Base-by-base conservation (phyloP, 2,329 filamentous ascomycete genomes). In the Hymenoscyphus infarciens region DNA sequence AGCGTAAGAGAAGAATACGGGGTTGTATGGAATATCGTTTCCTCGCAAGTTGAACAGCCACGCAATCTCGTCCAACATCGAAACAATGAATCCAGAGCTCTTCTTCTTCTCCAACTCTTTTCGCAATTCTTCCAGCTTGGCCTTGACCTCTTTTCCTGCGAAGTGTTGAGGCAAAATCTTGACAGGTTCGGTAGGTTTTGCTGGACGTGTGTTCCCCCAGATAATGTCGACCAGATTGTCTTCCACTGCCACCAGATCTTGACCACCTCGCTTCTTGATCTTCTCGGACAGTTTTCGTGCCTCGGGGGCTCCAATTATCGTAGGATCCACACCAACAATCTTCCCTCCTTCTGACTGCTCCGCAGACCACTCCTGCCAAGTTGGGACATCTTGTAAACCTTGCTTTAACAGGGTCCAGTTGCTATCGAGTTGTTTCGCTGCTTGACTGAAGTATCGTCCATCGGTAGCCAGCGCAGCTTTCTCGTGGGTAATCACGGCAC, bases 41-140 rank as follows among this genome's bases (percentile, higher is more conserved):
- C 95, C 95, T 69, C 95, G 87, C 57, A 99, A 79, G 77, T 99
- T 99, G 80, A 97, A 97, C n/a, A 99, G 82, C 95, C 95, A 99
- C 11, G 95, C 95, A 70, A 97, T 87, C 77, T 99, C 95, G 72
- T 99, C 95, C 53, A 99, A 85, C 87, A 96, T 93, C 5, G 93
- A 97, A 55, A 98, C 86, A 57, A 98, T 87, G 69, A 98, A 92
- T 1, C 91, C 94, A 19, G 88, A 84, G 5, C 87, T 89, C 74
- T 95, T 95, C 78, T 91, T 96, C 81, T 95, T 97, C 65, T 91
- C 87, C 16, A 99, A 80, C 70, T 97, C 93, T 74, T 94, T 93
- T n/a, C 93, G 87, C 62, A 99, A 78, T 55, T 96, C 92, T 27
- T 85, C 82, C 8, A 99, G 84, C 77, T 99, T 99, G 55, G 89